Percentiles rank a stretch among this genome's conserved stretches.
Conservation (phyloP, 129 eudicot species). For the Flaveria brownii region DNA sequence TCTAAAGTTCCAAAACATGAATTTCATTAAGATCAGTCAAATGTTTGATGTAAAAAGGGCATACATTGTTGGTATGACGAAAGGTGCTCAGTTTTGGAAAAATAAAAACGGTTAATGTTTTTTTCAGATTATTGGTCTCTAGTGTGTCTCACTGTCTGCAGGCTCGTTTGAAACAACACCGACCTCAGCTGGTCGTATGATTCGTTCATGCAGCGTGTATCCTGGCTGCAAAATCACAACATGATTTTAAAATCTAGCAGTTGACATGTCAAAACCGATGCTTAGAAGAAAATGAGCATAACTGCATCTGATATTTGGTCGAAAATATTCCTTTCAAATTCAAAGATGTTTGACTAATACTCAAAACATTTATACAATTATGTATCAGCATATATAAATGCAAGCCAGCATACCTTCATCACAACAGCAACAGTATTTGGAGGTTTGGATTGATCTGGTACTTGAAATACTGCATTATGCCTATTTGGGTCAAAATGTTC, state of each 20-base stretch:
- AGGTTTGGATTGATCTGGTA: slow-evolving; percentile 73
- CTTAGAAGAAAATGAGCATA: background rate
- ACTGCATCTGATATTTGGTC: background rate
- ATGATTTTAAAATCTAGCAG: background rate
- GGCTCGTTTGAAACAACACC: slow-evolving; percentile 21
- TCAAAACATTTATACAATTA: background rate
- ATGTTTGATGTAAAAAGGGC: background rate
- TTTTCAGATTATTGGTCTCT: slow-evolving; percentile 14
- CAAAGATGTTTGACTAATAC: background rate
- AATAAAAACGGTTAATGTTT: background rate
- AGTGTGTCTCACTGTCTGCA: slow-evolving; percentile 20
- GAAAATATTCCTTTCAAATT: background rate
- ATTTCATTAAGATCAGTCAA: background rate
- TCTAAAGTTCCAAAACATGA: background rate
- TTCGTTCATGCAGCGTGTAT: slow-evolving; percentile 36
- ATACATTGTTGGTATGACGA: background rate
- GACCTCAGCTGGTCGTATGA: slow-evolving; percentile 41
- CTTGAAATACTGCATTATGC: slow-evolving; percentile 82
- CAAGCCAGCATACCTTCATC: slow-evolving; percentile 59
- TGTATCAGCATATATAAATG: background rate
- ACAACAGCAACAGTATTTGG: slow-evolving; percentile 69
- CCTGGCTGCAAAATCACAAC: slow-evolving; percentile 29
- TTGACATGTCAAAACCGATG: background rate
- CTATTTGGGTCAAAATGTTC: slow-evolving; percentile 58
- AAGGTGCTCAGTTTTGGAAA: background rate